A percentile compares a stretch with the other conserved stretches of the same genome.
Evolutionary conservation across 441 rosid species (phyloP).

Genomic region (Adansonia rubrostipa): DNA sequence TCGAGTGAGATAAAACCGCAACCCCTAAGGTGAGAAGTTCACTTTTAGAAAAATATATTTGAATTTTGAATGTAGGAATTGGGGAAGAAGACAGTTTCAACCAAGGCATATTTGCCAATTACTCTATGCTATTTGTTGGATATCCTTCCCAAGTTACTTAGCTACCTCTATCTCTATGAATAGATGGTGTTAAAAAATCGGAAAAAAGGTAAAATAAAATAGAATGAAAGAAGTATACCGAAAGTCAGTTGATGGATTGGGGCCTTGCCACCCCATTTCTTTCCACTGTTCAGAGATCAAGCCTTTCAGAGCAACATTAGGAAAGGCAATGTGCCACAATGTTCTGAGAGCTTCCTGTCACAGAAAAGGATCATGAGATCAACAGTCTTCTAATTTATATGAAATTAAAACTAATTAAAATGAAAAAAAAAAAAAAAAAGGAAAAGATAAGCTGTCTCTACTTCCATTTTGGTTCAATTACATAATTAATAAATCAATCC

Average conservation of each 20-base stretch:
- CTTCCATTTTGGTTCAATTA: neutral
- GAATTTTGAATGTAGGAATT: neutral
- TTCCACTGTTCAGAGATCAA: constrained; percentile 96
- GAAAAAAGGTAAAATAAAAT: neutral
- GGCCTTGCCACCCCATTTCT: constrained; percentile 99
- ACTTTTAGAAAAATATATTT: constrained; percentile 5
- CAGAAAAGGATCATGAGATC: constrained; percentile 23
- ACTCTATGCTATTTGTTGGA: neutral
- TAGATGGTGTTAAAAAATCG: neutral
- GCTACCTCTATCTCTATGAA: neutral
- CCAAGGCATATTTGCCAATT: neutral
- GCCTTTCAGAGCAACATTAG: constrained; percentile 59
- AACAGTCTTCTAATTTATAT: neutral
- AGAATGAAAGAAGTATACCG: constrained; percentile 49
- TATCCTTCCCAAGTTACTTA: neutral
- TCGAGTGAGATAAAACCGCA: constrained; percentile 89
- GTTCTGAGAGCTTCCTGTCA: constrained; percentile 79
- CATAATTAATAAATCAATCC: neutral
- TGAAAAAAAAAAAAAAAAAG: neutral
- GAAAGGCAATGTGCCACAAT: constrained; percentile 82
- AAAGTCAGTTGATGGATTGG: constrained; percentile 96
- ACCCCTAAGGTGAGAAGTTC: constrained; percentile 57
- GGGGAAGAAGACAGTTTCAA: neutral
- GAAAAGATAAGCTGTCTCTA: neutral
- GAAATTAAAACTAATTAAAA: neutral